These are phyloP conservation scores for Yamadazyma dendronema DNA, from an alignment of 1,139 yeast genomes.

Conservation along the genomic window DNA sequence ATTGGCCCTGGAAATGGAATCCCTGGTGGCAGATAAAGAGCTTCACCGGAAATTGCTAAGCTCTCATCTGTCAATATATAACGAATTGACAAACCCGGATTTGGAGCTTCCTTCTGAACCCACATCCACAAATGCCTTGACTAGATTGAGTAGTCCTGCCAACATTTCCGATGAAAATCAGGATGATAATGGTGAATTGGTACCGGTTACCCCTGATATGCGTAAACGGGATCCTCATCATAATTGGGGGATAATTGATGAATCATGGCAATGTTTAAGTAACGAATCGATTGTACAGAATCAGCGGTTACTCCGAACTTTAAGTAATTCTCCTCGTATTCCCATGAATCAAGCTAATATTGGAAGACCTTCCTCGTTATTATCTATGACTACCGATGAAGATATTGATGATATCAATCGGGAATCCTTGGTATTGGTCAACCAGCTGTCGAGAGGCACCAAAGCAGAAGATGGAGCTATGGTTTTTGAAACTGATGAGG, in stretches of 20 bases:
- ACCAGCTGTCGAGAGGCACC: constrained; percentile 2
- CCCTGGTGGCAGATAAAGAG: too few relatives aligned
- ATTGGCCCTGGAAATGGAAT: background rate
- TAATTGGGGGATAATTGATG: constrained; percentile 6
- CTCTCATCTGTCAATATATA: constrained; percentile 40
- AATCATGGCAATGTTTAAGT: constrained; percentile 24
- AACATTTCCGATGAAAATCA: too few relatives aligned
- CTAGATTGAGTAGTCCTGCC: constrained; percentile 10
- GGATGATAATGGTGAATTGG: background rate
- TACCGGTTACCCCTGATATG: constrained; percentile 5
- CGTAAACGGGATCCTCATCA: constrained; percentile 4
- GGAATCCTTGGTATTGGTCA: constrained; percentile 18
- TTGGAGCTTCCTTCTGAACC: constrained; percentile 24
- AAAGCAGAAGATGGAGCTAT: constrained; percentile 20
- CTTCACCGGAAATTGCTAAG: constrained; percentile 22
- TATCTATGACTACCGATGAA: constrained; percentile 22
- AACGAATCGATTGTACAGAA: constrained; percentile 11
- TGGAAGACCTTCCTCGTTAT: constrained; percentile 22
- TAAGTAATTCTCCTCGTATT: constrained; percentile 15
- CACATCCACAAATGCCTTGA: constrained; percentile 6
- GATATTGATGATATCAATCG: constrained; percentile 16
- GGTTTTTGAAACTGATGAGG: constrained; percentile 47
- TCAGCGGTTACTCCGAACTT: constrained; percentile 9
- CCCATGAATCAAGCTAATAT: constrained; percentile 2
- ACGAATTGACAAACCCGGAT: constrained; percentile 44